phyloP scores from a whole-genome alignment of 768 basidiomycete genomes.

The Mycena capillaripes region DNA sequence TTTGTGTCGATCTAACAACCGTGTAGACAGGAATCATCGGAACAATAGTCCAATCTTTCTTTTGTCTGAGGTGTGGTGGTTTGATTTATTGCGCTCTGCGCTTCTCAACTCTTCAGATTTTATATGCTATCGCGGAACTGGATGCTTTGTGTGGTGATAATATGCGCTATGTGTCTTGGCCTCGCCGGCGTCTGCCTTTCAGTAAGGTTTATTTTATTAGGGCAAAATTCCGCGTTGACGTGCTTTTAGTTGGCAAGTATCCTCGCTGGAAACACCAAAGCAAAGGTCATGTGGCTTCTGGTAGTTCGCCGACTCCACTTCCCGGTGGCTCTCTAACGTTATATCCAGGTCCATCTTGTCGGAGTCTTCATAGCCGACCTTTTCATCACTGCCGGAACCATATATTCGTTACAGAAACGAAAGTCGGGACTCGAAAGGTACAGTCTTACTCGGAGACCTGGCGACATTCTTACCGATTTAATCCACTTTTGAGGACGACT shows the following conservation, averaged over 20 bases:
- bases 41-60: conserved; percentile 21
- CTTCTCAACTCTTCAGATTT: neutral
- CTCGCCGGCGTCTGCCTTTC: conserved; percentile 29
- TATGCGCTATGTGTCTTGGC: conserved; percentile 23
- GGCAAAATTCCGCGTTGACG: neutral
- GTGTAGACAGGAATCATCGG: conserved; percentile 24
- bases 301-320: neutral
- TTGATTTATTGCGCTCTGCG: neutral
- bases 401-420: conserved; percentile 12
- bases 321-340: neutral
- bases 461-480: neutral
- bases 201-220: neutral
- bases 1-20: neutral
- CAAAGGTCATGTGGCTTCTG: conserved; percentile 31
- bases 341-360: conserved; percentile 28
- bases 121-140: conserved; percentile 26
- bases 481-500: conserved; percentile 11
- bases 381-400: conserved; percentile 23
- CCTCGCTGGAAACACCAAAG: conserved; percentile 14
- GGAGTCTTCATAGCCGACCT: conserved; percentile 28
- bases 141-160: conserved; percentile 15
- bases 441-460: neutral
- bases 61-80: conserved; percentile 18
- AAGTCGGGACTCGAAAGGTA: conserved; percentile 21
- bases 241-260: conserved; percentile 15